phyloP scores from a whole-genome alignment of 306 rosid species.

The Leucaena leucocephala region DNA sequence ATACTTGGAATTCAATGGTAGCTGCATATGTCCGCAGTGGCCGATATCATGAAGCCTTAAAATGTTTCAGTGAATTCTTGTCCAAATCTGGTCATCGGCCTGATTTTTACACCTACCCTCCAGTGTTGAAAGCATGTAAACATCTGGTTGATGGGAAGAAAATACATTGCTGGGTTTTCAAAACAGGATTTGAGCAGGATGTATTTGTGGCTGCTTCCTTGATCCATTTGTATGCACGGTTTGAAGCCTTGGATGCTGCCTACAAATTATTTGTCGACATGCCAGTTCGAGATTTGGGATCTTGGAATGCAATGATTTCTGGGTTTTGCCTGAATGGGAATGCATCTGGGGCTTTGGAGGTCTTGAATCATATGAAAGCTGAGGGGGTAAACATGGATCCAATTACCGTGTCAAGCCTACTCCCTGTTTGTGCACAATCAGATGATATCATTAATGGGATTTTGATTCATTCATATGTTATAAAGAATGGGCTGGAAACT shows the following conservation, averaged over 20 bases:
- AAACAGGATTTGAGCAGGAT: slow-evolving; percentile 51
- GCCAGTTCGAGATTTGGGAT: slow-evolving; percentile 48
- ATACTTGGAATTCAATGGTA: slow-evolving; percentile 53
- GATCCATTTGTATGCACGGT: slow-evolving; percentile 46
- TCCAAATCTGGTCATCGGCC: slow-evolving; percentile 34
- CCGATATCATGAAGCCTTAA: slow-evolving; percentile 30
- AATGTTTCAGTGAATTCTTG: slow-evolving; percentile 36
- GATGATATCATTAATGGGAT: slow-evolving; percentile 40
- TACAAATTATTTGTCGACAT: slow-evolving; percentile 43
- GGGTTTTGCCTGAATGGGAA: slow-evolving; percentile 53
- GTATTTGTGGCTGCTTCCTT: slow-evolving; percentile 53
- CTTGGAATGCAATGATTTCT: slow-evolving; percentile 60
- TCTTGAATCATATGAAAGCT: slow-evolving; percentile 40
- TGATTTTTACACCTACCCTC: slow-evolving; percentile 52
- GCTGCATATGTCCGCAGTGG: slow-evolving; percentile 41
- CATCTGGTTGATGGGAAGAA: slow-evolving; percentile 41
- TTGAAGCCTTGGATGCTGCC: slow-evolving; percentile 36
- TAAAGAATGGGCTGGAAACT: slow-evolving; percentile 50
- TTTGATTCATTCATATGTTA: slow-evolving; percentile 55
- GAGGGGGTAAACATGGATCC: slow-evolving; percentile 48
- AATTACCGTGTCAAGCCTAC: slow-evolving; percentile 46
- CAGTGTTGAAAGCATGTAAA: slow-evolving; percentile 45
- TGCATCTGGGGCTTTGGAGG: slow-evolving; percentile 35
- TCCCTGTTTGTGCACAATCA: slow-evolving; percentile 45
- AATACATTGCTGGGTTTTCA: slow-evolving; percentile 45